Percentiles rank a stretch among this genome's conserved stretches.
phyloP scores from a whole-genome alignment of 1,284 basidiomycete species.

The Xerocomus amazonicus region DNA sequence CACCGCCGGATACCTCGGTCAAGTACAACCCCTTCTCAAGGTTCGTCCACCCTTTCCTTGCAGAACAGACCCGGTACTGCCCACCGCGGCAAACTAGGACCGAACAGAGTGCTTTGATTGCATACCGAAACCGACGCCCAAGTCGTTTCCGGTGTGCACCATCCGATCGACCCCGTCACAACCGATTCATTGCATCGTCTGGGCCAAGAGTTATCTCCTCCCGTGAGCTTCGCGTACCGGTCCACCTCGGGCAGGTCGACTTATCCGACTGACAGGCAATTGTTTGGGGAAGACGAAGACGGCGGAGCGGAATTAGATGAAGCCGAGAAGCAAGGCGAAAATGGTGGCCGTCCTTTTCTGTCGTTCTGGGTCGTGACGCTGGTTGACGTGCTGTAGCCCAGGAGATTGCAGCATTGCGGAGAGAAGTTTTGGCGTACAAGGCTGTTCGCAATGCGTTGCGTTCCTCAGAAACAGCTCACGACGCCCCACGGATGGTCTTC shows the following conservation, averaged over 20 bases:
- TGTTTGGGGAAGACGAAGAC: constrained; percentile 91
- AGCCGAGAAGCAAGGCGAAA: constrained; percentile 85
- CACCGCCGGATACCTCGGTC: constrained; percentile 92
- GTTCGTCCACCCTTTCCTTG: constrained; percentile 34
- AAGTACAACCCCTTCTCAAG: constrained; percentile 75
- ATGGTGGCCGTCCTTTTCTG: constrained; percentile 46
- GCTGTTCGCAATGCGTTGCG: constrained; percentile 68
- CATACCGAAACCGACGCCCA: constrained; percentile 84
- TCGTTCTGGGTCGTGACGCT: neutral
- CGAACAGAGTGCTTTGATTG: constrained; percentile 92
- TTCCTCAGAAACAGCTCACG: constrained; percentile 38
- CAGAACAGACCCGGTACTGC: neutral
- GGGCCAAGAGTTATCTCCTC: constrained; percentile 98
- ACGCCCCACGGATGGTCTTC: constrained; percentile 74
- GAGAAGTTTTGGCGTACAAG: constrained; percentile 87
- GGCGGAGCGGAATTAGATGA: constrained; percentile 77
- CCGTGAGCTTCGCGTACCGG: constrained; percentile 55
- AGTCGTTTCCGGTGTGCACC: constrained; percentile 96
- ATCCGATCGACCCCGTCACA: constrained; percentile 97
- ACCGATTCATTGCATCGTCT: constrained; percentile 98
- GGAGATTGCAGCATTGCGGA: constrained; percentile 87
- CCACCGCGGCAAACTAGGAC: constrained; percentile 47
- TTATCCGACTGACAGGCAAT: constrained; percentile 54
- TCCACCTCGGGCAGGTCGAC: neutral
- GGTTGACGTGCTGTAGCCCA: constrained; percentile 51